Conservation (phyloP, 768 basidiomycete genomes). For the Tulasnella calospora region DNA sequence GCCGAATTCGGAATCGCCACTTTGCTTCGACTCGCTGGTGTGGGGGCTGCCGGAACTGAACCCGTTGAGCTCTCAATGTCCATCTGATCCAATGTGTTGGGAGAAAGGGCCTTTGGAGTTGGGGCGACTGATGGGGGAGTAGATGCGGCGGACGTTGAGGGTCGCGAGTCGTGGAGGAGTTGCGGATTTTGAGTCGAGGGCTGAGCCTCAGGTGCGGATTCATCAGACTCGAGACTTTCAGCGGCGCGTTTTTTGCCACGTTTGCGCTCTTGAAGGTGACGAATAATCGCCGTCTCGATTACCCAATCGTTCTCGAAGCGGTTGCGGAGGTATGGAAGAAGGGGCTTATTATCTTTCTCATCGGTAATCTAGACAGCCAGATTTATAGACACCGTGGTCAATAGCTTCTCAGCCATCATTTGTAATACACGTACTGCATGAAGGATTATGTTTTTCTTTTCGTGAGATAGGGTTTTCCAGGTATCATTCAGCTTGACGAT, state of each 20-base stretch:
- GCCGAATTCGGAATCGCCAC: no score
- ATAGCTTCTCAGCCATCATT: neutral
- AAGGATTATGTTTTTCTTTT: neutral
- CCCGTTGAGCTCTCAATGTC: no score
- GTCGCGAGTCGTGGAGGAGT: no score
- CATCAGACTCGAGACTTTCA: no score
- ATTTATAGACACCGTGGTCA: neutral
- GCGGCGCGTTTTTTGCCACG: neutral
- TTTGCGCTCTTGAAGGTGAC: neutral
- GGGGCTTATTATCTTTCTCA: neutral
- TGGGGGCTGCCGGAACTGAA: no score
- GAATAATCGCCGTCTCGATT: neutral
- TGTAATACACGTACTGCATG: neutral
- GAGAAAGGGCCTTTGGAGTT: no score
- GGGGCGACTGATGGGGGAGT: no score
- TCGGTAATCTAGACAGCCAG: neutral
- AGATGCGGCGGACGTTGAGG: neutral
- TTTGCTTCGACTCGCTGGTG: no score
- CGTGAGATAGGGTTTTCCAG: neutral
- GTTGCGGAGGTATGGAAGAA: neutral
- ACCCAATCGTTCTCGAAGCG: neutral
- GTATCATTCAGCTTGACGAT: neutral
- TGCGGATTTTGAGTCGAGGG: no score
- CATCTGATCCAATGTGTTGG: no score
- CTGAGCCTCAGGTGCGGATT: no score